Conservation (phyloP, 768 basidiomycete genomes). For the Coprinopsis sp. region DNA sequence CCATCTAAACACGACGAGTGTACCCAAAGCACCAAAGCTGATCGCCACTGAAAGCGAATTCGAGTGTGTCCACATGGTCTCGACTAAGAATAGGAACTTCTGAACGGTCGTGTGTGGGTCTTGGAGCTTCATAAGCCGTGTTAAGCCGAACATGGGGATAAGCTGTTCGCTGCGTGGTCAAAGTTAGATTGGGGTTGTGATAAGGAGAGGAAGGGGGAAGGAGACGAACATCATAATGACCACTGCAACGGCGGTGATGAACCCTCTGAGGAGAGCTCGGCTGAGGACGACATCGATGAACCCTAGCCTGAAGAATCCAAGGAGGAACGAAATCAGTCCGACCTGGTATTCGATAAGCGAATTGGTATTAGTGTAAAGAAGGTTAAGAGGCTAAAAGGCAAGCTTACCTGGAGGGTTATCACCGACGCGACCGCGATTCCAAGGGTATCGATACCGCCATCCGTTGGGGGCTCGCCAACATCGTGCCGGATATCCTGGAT, state of each 20-base stretch:
- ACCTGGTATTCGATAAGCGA: conserved; percentile 41
- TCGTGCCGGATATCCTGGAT: conserved; percentile 63
- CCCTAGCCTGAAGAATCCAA: conserved; percentile 85
- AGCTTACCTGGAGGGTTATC: conserved; percentile 82
- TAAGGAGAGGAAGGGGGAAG: background rate
- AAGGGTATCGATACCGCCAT: conserved; percentile 45
- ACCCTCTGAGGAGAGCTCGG: conserved; percentile 82
- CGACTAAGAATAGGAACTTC: conserved; percentile 72
- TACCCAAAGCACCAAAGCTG: conserved; percentile 63
- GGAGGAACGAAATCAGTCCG: conserved; percentile 77
- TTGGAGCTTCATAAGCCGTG: conserved; percentile 42
- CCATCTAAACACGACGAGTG: conserved; percentile 58
- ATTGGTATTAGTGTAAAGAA: background rate
- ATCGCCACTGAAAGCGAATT: conserved; percentile 70
- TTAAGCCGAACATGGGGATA: conserved; percentile 86
- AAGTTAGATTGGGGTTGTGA: background rate
- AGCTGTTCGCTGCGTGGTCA: conserved; percentile 60
- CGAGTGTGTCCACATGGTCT: conserved; percentile 48
- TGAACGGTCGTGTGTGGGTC: conserved; percentile 68
- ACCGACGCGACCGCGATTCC: conserved; percentile 72
- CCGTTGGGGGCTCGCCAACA: conserved; percentile 34
- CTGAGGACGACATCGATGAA: conserved; percentile 93
- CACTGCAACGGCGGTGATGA: conserved; percentile 78
- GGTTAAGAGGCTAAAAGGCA: conserved; percentile 11
- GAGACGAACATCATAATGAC: conserved; percentile 75